phyloP scores from a whole-genome alignment of 2,329 filamentous ascomycete species.

The Aspergillus novofumigatus region DNA sequence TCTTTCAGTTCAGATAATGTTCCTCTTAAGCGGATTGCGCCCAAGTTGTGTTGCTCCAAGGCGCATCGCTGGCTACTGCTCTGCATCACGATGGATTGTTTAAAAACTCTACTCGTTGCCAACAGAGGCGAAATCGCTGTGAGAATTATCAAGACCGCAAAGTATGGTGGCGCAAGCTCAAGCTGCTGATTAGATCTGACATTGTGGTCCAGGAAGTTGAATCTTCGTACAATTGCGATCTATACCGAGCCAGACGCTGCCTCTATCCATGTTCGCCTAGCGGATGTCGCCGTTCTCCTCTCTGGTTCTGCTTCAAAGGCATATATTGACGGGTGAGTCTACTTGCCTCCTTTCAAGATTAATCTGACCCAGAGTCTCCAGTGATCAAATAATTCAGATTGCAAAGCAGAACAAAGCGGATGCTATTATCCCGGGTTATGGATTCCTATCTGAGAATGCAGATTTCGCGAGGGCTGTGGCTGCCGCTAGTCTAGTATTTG shows the following conservation, averaged over 20 bases:
- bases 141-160: conserved; percentile 51
- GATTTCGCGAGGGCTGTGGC: conserved; percentile 54
- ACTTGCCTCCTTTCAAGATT: not conserved
- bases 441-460: conserved; percentile 62
- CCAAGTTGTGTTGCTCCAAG: not conserved
- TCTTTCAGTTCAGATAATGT: not conserved
- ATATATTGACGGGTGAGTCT: conserved; percentile 44
- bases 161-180: conserved; percentile 18
- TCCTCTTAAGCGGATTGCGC: not conserved
- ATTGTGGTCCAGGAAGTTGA: conserved; percentile 31
- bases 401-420: conserved; percentile 49
- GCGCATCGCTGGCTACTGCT: not conserved
- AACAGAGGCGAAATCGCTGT: conserved; percentile 59
- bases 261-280: conserved; percentile 51
- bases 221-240: conserved; percentile 53
- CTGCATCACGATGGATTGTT: conserved; percentile 25
- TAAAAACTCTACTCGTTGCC: conserved; percentile 54
- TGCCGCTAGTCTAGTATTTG: conserved; percentile 54
- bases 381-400: conserved; percentile 45
- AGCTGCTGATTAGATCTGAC: not conserved
- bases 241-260: conserved; percentile 55
- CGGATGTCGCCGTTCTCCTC: conserved; percentile 52
- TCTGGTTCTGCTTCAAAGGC: conserved; percentile 46
- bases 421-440: conserved; percentile 64
- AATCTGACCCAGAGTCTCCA: not conserved